These are phyloP conservation scores for Boletellus deceptivus DNA, from an alignment of 1,284 basidiomycete species.

Conservation along the genomic window DNA sequence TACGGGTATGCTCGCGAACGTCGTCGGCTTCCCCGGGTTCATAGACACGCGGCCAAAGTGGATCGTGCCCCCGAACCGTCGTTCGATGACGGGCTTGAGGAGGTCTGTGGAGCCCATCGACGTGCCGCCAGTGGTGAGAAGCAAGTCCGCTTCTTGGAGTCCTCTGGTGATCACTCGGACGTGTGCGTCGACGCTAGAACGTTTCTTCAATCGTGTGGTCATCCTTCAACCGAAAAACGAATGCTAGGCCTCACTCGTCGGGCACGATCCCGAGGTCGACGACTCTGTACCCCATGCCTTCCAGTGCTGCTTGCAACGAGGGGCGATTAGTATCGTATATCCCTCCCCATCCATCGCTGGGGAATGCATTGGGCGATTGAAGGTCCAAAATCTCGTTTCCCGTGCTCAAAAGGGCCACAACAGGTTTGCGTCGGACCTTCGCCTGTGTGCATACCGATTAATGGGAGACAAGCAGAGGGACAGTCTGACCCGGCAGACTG, in stretches of 20 bases:
- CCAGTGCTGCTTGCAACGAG: constrained; percentile 66
- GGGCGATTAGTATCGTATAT: constrained; percentile 86
- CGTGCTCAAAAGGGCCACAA: constrained; percentile 79
- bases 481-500: neutral
- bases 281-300: constrained; percentile 74
- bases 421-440: constrained; percentile 65
- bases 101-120: constrained; percentile 89
- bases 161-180: constrained; percentile 56
- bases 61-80: constrained; percentile 67
- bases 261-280: constrained; percentile 78
- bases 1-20: constrained; percentile 74
- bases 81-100: constrained; percentile 85
- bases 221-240: neutral
- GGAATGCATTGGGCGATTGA: constrained; percentile 38
- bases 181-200: constrained; percentile 58
- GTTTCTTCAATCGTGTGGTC: constrained; percentile 2
- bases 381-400: constrained; percentile 82
- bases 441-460: constrained; percentile 44
- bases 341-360: constrained; percentile 58
- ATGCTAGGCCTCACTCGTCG: constrained; percentile 51
- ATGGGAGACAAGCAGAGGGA: neutral
- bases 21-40: constrained; percentile 82
- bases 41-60: constrained; percentile 77
- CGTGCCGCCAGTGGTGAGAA: constrained; percentile 86
- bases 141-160: constrained; percentile 63